A percentile compares a stretch with the other conserved stretches of the same genome.
These are phyloP conservation scores for Colletotrichum tropicicola DNA, from an alignment of 2,329 filamentous ascomycete species.

Conservation along the genomic window DNA sequence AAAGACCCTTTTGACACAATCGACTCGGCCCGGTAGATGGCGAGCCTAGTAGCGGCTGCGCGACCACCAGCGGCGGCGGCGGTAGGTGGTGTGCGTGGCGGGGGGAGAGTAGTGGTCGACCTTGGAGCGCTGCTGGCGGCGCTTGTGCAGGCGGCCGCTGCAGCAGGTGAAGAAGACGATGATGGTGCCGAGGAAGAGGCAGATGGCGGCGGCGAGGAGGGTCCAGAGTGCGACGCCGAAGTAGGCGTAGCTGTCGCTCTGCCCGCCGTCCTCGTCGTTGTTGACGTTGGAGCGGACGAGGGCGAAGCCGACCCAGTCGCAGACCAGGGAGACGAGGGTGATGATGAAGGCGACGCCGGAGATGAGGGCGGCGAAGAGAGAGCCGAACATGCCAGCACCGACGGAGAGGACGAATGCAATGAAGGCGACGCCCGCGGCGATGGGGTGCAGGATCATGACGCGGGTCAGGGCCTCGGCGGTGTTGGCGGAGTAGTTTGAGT, in stretches of 20 bases:
- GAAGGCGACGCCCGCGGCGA: conserved; percentile 66
- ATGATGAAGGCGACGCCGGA: conserved; percentile 59
- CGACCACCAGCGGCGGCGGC: conserved; percentile 29
- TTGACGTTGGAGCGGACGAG: conserved; percentile 64
- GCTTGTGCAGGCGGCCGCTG: conserved; percentile 54
- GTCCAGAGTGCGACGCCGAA: conserved; percentile 72
- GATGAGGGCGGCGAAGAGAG: conserved; percentile 59
- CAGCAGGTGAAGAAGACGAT: conserved; percentile 71
- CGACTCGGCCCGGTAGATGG: no score
- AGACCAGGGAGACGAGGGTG: conserved; percentile 56
- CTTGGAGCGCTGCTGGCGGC: conserved; percentile 38
- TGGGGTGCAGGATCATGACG: conserved; percentile 70
- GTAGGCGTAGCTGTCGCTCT: conserved; percentile 49
- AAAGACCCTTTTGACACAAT: not conserved
- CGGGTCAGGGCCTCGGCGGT: conserved; percentile 61
- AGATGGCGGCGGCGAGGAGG: conserved; percentile 63
- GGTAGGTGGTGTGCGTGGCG: conserved; percentile 23
- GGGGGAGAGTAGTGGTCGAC: conserved; percentile 37
- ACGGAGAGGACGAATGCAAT: conserved; percentile 65
- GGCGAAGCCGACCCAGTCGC: conserved; percentile 67
- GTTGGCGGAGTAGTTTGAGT: conserved; percentile 51
- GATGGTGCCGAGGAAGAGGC: conserved; percentile 62
- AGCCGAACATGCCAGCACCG: conserved; percentile 60
- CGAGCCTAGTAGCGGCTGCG: conserved; percentile 28
- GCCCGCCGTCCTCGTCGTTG: conserved; percentile 42